Conservation (phyloP, 2,329 filamentous ascomycete genomes). For the Lasiodiplodia theobromae region DNA sequence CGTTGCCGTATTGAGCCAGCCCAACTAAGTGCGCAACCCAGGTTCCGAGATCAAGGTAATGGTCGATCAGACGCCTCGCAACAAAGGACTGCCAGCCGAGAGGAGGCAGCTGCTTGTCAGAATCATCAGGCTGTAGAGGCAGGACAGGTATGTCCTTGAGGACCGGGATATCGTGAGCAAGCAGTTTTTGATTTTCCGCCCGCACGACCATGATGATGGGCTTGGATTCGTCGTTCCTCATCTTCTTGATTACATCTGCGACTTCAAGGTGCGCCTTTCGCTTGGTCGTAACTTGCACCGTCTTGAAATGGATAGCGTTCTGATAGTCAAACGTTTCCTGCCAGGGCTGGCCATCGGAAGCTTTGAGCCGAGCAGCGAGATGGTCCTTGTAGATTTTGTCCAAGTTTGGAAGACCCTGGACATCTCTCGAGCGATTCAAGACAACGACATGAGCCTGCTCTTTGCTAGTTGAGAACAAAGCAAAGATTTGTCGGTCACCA, state of each 20-base stretch:
- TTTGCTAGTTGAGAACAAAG: constrained; percentile 84
- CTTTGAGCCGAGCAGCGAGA: constrained; percentile 69
- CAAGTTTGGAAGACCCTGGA: constrained; percentile 87
- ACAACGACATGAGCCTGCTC: constrained; percentile 86
- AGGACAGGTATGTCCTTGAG: constrained; percentile 86
- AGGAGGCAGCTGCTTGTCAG: constrained; percentile 86
- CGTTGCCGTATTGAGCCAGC: constrained; percentile 88
- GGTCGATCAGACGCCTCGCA: constrained; percentile 82
- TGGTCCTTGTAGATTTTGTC: constrained; percentile 86
- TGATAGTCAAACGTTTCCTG: constrained; percentile 87
- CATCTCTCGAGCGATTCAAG: constrained; percentile 81
- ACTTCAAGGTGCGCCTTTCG: constrained; percentile 90
- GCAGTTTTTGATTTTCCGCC: constrained; percentile 80
- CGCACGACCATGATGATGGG: constrained; percentile 89
- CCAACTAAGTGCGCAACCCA: constrained; percentile 91
- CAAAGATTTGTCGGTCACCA: constrained; percentile 91
- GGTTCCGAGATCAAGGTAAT: constrained; percentile 90
- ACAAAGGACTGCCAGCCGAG: constrained; percentile 93
- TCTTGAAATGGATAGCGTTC: constrained; percentile 83
- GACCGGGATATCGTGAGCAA: constrained; percentile 84
- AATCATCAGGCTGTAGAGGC: constrained; percentile 78
- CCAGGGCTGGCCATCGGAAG: constrained; percentile 73
- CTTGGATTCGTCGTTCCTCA: constrained; percentile 81
- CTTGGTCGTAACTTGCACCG: constrained; percentile 84
- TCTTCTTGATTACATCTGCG: constrained; percentile 85